Evolutionary conservation across 305 asterid genomes (phyloP), one percentile per base, ranked within the genome.

Genomic region (Fraxinus xanthoxyloides): DNA sequence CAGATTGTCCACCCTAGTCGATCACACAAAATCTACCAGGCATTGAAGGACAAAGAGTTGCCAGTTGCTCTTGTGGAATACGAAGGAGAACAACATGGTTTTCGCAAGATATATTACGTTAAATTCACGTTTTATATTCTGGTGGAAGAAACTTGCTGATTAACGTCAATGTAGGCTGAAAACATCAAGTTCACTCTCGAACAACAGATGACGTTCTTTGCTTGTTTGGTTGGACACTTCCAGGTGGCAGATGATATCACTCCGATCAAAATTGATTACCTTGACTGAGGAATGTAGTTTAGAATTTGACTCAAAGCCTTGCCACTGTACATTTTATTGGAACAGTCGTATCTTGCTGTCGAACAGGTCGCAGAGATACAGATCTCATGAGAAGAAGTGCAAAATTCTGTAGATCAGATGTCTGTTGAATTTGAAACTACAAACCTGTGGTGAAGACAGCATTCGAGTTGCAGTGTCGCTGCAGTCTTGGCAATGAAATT

Each of bases 61-160:
- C 96, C 98, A 0, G 98, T 96, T 73, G 98, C 94, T 74, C 93
- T 96, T 0, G 90, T 96, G 75, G 98, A 94, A 82, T 94, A 94
- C 28, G 97, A 93, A 90, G 98, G 98, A 56, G 99, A 94, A 82
- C 97, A 93, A 34, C 98, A 96, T 87, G 98, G 99, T 79, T 94
- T 96, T 72, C 95, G 99, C 85, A 92, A 88, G 97, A 98, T 95
- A 85, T 75, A 51, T 40, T 13, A 4, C 73, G 70, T 23, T 77
- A 54, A 2, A 32, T 43, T 82, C 43, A n/a, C n/a, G n/a, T 70
- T 34, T 43, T 72, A 13, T 79, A 35, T 81, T 81, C 43, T 63
- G 15, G 48, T 59, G 30, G 65, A 46, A 61, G 19, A 3, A 43
- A 5, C 40, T 80, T 85, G 78, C 54, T 61, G 48, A 28, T 65